Percentiles rank a stretch among this genome's conserved stretches.
These are phyloP conservation scores for Euryodendron excelsum DNA, from an alignment of 148 eudicot species.

Conservation along the genomic window DNA sequence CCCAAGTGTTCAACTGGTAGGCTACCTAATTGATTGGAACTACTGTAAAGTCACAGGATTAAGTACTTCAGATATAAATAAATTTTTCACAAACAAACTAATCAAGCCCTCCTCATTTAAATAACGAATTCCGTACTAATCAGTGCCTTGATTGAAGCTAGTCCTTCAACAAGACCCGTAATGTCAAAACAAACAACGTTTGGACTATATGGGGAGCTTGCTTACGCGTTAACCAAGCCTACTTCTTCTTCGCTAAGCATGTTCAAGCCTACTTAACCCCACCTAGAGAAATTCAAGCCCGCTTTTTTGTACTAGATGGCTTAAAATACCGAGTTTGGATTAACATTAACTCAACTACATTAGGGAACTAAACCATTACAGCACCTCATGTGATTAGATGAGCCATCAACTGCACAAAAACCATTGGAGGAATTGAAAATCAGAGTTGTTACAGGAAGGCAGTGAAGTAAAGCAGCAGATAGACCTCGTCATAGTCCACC, in stretches of 20 bases:
- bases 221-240: not conserved
- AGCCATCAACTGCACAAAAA: too few species aligned
- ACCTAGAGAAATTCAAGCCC: not conserved
- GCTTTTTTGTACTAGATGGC: not conserved
- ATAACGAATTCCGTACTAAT: not conserved
- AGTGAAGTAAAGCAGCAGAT: too few species aligned
- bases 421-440: too few species aligned
- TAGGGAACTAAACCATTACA: too few species aligned
- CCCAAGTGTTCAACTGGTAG: not conserved
- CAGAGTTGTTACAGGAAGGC: too few species aligned
- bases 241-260: not conserved
- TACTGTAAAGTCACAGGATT: not conserved
- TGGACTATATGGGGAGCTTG: too few species aligned
- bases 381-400: too few species aligned
- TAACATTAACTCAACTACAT: not conserved
- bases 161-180: not conserved
- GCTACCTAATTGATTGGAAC: constrained; percentile 1
- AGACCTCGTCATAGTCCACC: too few species aligned
- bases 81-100: not conserved
- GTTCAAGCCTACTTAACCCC: not conserved
- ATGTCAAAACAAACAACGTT: too few species aligned
- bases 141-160: constrained; percentile 1
- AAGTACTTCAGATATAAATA: not conserved
- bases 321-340: not conserved
- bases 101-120: not conserved